phyloP scores from a whole-genome alignment of 139 green algal species.

The Mychonastes homosphaera region DNA sequence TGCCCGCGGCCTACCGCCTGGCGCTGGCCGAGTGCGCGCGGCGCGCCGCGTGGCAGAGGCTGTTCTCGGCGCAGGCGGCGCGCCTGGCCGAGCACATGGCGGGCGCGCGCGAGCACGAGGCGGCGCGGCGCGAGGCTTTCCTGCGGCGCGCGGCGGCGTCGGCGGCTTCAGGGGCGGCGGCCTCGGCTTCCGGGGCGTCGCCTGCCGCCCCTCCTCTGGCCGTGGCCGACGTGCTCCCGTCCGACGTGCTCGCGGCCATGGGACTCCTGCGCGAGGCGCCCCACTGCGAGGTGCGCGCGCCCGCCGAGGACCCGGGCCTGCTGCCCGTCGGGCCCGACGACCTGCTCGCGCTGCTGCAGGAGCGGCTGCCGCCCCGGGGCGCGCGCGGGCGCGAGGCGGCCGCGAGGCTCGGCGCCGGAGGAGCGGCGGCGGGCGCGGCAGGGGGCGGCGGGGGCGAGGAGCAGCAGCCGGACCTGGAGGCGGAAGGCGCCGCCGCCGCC shows the following conservation, averaged over 20 bases:
- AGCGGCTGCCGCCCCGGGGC: not conserved
- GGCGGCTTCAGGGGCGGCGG: no score
- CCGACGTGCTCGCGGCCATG: constrained; percentile 44
- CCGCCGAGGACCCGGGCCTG: not conserved
- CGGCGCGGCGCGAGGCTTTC: constrained; percentile 46
- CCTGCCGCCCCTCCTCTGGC: no score
- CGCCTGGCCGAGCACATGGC: constrained; percentile 68
- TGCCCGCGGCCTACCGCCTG: constrained; percentile 65
- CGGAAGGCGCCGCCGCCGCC: not conserved
- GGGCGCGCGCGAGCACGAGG: constrained; percentile 54
- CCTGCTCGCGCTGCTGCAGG: not conserved
- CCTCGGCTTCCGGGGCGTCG: no score
- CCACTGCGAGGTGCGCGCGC: constrained; percentile 51
- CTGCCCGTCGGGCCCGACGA: not conserved
- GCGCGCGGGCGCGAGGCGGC: not conserved
- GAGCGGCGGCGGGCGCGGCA: not conserved
- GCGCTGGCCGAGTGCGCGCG: constrained; percentile 73
- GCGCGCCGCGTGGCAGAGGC: constrained; percentile 35
- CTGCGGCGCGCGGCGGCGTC: constrained; percentile 28
- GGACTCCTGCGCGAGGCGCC: constrained; percentile 51
- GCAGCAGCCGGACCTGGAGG: no score
- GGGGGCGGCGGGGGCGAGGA: not conserved
- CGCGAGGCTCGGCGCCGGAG: not conserved
- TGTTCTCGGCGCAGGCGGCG: constrained; percentile 38
- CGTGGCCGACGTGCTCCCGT: constrained; percentile 48